Conservation (phyloP, 2,329 filamentous ascomycete genomes). For the Scolecobasidium constrictum region DNA sequence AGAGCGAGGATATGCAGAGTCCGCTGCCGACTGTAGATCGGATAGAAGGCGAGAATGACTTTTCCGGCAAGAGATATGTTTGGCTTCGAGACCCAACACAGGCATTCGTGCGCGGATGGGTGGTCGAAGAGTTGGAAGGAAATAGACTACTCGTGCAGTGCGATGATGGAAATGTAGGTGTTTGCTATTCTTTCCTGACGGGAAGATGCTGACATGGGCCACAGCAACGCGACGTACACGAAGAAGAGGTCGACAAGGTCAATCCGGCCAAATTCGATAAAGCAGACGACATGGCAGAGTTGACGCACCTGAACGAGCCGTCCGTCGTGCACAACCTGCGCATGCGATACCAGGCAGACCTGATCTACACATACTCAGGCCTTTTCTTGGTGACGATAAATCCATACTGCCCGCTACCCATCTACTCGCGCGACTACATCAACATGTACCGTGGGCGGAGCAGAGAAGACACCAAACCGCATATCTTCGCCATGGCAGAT, state of each 20-base stretch:
- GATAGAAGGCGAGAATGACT: constrained; percentile 96
- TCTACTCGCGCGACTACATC: constrained; percentile 93
- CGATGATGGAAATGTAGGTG: constrained; percentile 64
- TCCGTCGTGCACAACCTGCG: constrained; percentile 96
- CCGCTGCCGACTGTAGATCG: constrained; percentile 48
- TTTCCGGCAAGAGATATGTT: constrained; percentile 96
- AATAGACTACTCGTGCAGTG: constrained; percentile 75
- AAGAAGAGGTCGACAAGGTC: constrained; percentile 91
- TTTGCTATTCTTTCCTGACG: constrained; percentile 11
- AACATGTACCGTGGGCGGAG: constrained; percentile 94
- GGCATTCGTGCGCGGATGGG: constrained; percentile 87
- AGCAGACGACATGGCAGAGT: constrained; percentile 96
- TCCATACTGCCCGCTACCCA: constrained; percentile 87
- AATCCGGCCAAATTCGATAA: constrained; percentile 99
- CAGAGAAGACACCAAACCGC: constrained; percentile 88
- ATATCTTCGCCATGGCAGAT: constrained; percentile 97
- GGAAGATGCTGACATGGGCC: neutral
- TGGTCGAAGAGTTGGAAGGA: constrained; percentile 67
- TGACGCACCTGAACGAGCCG: constrained; percentile 94
- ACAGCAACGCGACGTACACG: constrained; percentile 70
- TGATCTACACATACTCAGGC: constrained; percentile 96
- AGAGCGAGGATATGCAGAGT: constrained; percentile 63
- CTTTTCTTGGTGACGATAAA: constrained; percentile 96
- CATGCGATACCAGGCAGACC: constrained; percentile 85
- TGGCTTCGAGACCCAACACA: constrained; percentile 83